Conservation (phyloP, 2,329 filamentous ascomycete genomes). For the Esteya vermicola region DNA sequence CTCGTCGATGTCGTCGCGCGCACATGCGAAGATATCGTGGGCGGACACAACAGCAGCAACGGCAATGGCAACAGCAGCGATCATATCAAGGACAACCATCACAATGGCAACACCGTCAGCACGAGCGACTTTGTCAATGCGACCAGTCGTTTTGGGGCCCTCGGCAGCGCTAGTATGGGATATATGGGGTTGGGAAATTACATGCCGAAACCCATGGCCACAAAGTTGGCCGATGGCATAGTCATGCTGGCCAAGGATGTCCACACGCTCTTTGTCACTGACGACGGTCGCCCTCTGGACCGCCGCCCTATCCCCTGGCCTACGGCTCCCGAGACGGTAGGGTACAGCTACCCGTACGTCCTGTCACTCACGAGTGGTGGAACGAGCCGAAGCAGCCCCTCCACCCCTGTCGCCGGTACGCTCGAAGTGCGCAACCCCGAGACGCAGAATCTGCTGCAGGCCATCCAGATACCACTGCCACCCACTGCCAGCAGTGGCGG, state of each 20-base stretch:
- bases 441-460: conserved; percentile 80
- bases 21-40: conserved; percentile 57
- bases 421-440: conserved; percentile 88
- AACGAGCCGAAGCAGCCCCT: neutral
- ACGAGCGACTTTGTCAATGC: conserved; percentile 43
- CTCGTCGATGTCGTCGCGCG: conserved; percentile 72
- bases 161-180: conserved; percentile 73
- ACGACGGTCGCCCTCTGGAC: conserved; percentile 60
- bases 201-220: conserved; percentile 79
- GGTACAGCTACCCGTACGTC: conserved; percentile 94
- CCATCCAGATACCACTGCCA: conserved; percentile 66
- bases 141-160: conserved; percentile 64
- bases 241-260: conserved; percentile 95
- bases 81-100: no score
- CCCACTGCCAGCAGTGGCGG: no score
- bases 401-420: conserved; percentile 55
- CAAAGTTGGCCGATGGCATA: conserved; percentile 68
- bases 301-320: conserved; percentile 89
- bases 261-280: conserved; percentile 83
- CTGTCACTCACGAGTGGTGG: conserved; percentile 44
- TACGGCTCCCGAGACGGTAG: conserved; percentile 73
- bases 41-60: conserved; percentile 62
- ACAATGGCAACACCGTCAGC: conserved; percentile 33
- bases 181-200: conserved; percentile 92
- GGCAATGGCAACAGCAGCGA: conserved; percentile 53